Conservation (phyloP, 768 basidiomycete species). For the Suillus brevipes region DNA sequence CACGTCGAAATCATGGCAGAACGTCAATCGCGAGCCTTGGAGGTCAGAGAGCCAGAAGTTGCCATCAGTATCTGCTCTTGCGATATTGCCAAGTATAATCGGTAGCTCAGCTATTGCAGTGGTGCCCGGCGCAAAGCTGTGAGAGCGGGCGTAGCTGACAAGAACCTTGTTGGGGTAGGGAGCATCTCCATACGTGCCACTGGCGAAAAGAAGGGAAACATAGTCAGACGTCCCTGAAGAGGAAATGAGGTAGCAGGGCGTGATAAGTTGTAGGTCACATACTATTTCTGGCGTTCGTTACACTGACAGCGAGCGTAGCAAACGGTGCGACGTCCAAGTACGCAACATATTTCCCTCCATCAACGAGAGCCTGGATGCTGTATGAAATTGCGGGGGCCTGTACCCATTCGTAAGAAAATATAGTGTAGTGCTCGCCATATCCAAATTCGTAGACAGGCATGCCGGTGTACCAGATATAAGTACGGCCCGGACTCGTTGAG, state of each 20-base stretch:
- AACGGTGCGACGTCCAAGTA: slow-evolving; percentile 46
- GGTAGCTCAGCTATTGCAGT: slow-evolving; percentile 36
- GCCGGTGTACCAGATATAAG: slow-evolving; percentile 58
- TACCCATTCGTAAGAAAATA: slow-evolving; percentile 44
- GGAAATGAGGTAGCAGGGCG: not conserved
- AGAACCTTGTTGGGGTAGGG: slow-evolving; percentile 56
- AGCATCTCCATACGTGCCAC: slow-evolving; percentile 46
- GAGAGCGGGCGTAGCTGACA: slow-evolving; percentile 48
- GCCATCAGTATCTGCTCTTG: slow-evolving; percentile 47
- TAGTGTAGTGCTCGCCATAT: slow-evolving; percentile 55
- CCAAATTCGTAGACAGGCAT: slow-evolving; percentile 55
- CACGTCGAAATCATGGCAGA: not conserved
- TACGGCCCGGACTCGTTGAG: slow-evolving; percentile 50
- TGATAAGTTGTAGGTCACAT: not conserved
- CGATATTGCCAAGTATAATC: slow-evolving; percentile 49
- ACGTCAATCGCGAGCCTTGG: not conserved
- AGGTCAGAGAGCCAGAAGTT: slow-evolving; percentile 46
- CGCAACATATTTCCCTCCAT: slow-evolving; percentile 18
- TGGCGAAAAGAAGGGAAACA: slow-evolving; percentile 53
- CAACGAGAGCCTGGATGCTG: slow-evolving; percentile 42
- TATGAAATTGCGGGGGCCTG: slow-evolving; percentile 36
- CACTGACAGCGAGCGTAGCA: slow-evolving; percentile 48
- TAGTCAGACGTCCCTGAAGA: slow-evolving; percentile 49
- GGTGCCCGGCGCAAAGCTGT: slow-evolving; percentile 30
- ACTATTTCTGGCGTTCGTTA: slow-evolving; percentile 48